Conservation (phyloP, 805 yeast species). For the Saccharomycopsis selenospora region DNA sequence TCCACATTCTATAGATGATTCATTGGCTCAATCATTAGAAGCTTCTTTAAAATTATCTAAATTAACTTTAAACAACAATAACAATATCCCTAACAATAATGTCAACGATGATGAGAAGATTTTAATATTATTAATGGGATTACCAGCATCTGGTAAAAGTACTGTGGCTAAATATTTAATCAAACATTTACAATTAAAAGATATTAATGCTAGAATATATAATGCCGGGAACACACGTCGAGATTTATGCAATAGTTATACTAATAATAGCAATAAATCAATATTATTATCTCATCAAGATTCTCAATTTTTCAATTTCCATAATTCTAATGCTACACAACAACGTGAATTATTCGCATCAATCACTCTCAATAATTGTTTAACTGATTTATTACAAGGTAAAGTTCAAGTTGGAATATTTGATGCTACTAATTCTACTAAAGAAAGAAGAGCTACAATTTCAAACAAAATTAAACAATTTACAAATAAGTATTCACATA, state of each 20-base stretch:
- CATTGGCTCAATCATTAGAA: not conserved
- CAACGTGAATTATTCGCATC: constrained; percentile 15
- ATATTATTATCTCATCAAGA: not conserved
- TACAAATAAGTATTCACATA: not conserved
- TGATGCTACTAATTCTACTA: constrained; percentile 17
- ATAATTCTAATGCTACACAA: not conserved
- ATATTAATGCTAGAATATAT: constrained; percentile 5
- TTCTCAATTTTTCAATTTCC: constrained; percentile 1
- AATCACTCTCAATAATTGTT: constrained; percentile 10
- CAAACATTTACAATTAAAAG: constrained; percentile 3
- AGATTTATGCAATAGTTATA: not conserved
- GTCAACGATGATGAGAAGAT: not conserved
- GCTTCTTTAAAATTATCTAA: not conserved
- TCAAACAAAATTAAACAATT: not conserved
- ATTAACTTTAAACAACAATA: too few relatives aligned
- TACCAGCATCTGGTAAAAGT: constrained; percentile 17
- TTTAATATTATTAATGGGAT: constrained; percentile 11
- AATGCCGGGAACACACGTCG: constrained; percentile 18
- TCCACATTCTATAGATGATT: not conserved
- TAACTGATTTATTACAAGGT: constrained; percentile 6
- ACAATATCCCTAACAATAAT: not conserved
- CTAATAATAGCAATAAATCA: too few relatives aligned
- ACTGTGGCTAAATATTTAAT: constrained; percentile 14
- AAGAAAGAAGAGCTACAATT: constrained; percentile 7
- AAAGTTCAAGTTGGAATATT: constrained; percentile 10